Base-by-base conservation (phyloP, 2,329 filamentous ascomycete species). In the Colletotrichum sansevieriae region DNA sequence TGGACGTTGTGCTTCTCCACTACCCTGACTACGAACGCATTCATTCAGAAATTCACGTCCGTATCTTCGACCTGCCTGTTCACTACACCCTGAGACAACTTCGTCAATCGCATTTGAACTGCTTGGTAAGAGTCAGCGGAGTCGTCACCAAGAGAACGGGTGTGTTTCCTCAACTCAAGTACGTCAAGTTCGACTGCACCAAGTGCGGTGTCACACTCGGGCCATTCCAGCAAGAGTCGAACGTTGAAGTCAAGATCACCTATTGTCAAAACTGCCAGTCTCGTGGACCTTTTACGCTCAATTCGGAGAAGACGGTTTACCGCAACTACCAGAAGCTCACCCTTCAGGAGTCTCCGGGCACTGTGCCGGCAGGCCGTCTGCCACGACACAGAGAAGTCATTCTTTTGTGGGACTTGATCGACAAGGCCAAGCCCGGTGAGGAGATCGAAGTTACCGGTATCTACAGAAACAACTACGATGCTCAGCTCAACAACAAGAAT, bases 271-370 rank as follows among this genome's bases (percentile, higher is more conserved):
- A 93, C 78, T 99, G 96, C 81, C 95, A 98, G 81, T 97, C 94
- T 44, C 91, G 94, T 46, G 96, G 96, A 0, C 97, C 96, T 0
- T 99, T 99, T 77, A 97, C 91, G 0, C 84, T 99, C 72, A 98
- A 98, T 82, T 96, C 94, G 4, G 96, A 98, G 78, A 97, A 97
- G 85, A 99, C 96, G 0, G 92, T 99, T 15, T 99, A 99, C 82
- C 92, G 96, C 71, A 99, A 99, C 80, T 99, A 98, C 81, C 96
- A 99, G 79, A 99, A 98, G 78, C 85, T 99, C 74, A 99, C 96
- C 0, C 87, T 99, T 12, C 96, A 99, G 77, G 96, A 99, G 79
- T 97, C 97, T 0, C 96, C 96, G 4, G 97, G 96, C 63, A 98
- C 96, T 7, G 96, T 99, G 3, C 97, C 96, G 4, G 95, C 97